Evolutionary conservation across 2,329 filamentous ascomycete species (phyloP), one percentile per base, ranked within the genome.

Genomic region (Ilyonectria robusta): DNA sequence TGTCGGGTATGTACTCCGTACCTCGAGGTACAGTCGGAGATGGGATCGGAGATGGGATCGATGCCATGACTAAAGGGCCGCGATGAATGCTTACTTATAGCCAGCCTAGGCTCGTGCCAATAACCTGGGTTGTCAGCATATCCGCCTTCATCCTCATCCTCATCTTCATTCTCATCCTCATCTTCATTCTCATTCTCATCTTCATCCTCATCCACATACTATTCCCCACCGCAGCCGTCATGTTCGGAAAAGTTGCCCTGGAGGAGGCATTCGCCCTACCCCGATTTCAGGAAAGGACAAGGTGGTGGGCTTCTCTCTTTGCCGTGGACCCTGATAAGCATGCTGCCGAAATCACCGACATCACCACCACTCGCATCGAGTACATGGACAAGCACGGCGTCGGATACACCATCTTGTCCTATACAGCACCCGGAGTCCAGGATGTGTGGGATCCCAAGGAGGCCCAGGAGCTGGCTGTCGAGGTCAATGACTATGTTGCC

Each of bases 211-310:
- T 29, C 23, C 17, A 17, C n/a, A 13, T 8, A 42, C 29, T 17
- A 15, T 37, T 19, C n/a, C 10, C 7, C 31, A 47, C 40, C 8
- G 23, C n/a, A 17, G 6, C 47, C 64, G 76, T 5, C 26, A 90
- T 90, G 87, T 78, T 85, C 13, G 89, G 89, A 66, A 91, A 91
- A 69, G 84, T 91, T 65, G 86, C 86, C 13, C 81, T 91, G 23
- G 89, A 91, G 76, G 89, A 91, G 79, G 88, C 88, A 15, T 91
- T 90, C 69, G 86, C 85, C 67, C 82, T 90, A 7, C 88, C 89
- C 50, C 84, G 88, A 37, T 84, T 90, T 68, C 82, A 85, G 51
- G 87, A 90, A 69, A 86, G 86, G 77, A 88, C 87, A 6, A 81
- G 82, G 71, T 90, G 88, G 87, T 90, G 88, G 88, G 89, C 89